A percentile compares a stretch with the other conserved stretches of the same genome.
phyloP scores from a whole-genome alignment of 139 green algal genomes.

The Parachlorella kessleri region DNA sequence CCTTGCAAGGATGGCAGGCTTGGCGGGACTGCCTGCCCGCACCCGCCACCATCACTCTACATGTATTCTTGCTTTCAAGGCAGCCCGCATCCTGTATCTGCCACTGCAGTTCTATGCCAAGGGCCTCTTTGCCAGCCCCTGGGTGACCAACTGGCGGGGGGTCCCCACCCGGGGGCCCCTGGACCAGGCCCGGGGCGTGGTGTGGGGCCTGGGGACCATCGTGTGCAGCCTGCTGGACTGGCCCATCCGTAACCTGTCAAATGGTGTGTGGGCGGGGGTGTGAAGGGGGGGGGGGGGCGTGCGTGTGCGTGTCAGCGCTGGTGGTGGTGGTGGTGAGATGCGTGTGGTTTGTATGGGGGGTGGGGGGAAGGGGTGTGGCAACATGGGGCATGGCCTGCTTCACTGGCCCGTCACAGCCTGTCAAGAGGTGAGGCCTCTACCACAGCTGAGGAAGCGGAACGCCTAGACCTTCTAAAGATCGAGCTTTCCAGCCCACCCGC shows the following conservation, averaged over 20 bases:
- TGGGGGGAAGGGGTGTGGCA: not conserved
- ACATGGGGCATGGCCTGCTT: not conserved
- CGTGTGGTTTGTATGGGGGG: not conserved
- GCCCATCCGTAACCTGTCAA: constrained; percentile 53
- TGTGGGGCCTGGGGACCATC: constrained; percentile 42
- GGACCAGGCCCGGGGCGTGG: constrained; percentile 15
- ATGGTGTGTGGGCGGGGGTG: too few species aligned
- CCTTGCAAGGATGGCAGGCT: too few species aligned
- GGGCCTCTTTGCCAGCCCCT: constrained; percentile 67
- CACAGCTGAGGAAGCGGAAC: too few species aligned
- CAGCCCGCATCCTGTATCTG: not conserved
- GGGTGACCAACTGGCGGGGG: constrained; percentile 28
- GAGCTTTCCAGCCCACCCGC: not conserved
- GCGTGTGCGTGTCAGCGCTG: not conserved
- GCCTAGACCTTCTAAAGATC: not conserved
- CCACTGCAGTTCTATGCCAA: constrained; percentile 71
- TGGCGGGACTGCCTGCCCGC: too few species aligned
- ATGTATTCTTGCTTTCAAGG: too few species aligned
- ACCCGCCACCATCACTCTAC: too few species aligned
- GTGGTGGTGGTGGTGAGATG: not conserved
- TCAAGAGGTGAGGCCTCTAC: not conserved
- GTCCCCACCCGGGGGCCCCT: constrained; percentile 2
- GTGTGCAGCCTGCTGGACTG: constrained; percentile 57
- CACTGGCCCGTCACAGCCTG: not conserved
- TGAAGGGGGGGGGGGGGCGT: constrained; percentile 18